phyloP scores from a whole-genome alignment of 164 flowering plant species.

The Vitis labrusca region DNA sequence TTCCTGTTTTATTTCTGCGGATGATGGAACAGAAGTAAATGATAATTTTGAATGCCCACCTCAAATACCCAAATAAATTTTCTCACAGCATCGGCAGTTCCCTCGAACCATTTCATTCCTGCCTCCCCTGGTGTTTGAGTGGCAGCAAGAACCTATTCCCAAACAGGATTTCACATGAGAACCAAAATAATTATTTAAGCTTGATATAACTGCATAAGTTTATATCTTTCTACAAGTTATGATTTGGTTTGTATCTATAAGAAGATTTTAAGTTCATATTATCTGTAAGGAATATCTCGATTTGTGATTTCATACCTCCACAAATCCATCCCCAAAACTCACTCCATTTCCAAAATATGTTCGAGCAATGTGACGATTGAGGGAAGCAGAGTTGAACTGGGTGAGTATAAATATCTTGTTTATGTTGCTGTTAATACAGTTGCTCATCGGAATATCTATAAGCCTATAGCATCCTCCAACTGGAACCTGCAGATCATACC shows the following conservation, averaged over 20 bases:
- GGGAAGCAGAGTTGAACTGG: constrained; percentile 88
- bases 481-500: constrained; percentile 60
- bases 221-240: neutral
- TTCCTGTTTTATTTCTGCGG: neutral
- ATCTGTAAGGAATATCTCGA: too few species aligned
- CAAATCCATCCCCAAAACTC: constrained; percentile 91
- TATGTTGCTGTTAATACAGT: constrained; percentile 91
- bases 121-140: constrained; percentile 91
- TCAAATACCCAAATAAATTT: constrained; percentile 85
- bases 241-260: neutral
- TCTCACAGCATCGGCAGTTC: constrained; percentile 91
- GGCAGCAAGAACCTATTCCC: constrained; percentile 79
- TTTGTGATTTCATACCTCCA: constrained; percentile 57
- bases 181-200: neutral
- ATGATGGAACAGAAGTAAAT: neutral
- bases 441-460: constrained; percentile 97
- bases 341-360: constrained; percentile 84
- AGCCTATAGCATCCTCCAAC: constrained; percentile 94
- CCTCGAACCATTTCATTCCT: constrained; percentile 90
- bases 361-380: constrained; percentile 82
- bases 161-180: neutral
- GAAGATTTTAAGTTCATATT: too few species aligned
- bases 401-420: constrained; percentile 88
- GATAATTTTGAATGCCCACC: constrained; percentile 30
- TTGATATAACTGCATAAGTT: too few species aligned